A percentile compares a stretch with the other conserved stretches of the same genome.
These are phyloP conservation scores for Chrysosporium queenslandicum DNA, from an alignment of 2,329 filamentous ascomycete species.

Conservation along the genomic window DNA sequence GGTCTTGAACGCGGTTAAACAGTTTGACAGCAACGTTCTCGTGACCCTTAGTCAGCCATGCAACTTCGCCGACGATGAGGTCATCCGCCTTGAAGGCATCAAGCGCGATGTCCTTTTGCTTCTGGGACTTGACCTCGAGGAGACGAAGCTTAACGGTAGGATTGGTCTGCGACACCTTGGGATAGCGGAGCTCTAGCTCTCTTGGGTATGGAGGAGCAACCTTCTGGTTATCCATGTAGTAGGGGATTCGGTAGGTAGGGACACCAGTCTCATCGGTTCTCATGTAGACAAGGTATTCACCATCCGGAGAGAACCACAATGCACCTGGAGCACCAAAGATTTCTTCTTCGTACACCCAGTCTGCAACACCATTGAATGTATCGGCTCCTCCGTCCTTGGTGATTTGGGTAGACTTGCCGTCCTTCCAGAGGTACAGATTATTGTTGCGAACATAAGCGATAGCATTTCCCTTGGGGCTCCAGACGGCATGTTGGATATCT, in stretches of 20 bases:
- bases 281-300: slow-evolving; percentile 74
- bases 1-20: slow-evolving; percentile 59
- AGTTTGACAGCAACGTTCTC: slow-evolving; percentile 53
- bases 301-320: slow-evolving; percentile 85
- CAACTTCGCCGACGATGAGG: slow-evolving; percentile 56
- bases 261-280: slow-evolving; percentile 72
- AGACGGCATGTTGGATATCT: slow-evolving; percentile 58
- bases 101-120: slow-evolving; percentile 41
- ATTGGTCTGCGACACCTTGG: slow-evolving; percentile 59
- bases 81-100: slow-evolving; percentile 52
- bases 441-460: slow-evolving; percentile 60
- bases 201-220: slow-evolving; percentile 52
- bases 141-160: slow-evolving; percentile 54
- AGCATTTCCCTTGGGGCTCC: slow-evolving; percentile 48
- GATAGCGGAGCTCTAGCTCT: slow-evolving; percentile 55
- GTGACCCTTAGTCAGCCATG: slow-evolving; percentile 55
- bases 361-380: slow-evolving; percentile 81
- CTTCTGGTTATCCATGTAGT: slow-evolving; percentile 52
- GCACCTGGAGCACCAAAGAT: slow-evolving; percentile 65
- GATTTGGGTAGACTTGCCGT: slow-evolving; percentile 51
- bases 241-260: slow-evolving; percentile 54
- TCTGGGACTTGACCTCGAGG: slow-evolving; percentile 42
- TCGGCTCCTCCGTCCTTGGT: slow-evolving; percentile 74
- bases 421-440: slow-evolving; percentile 51
- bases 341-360: slow-evolving; percentile 88